These are phyloP conservation scores for Brasenia schreberi DNA, from an alignment of 164 flowering plant species.

Conservation along the genomic window DNA sequence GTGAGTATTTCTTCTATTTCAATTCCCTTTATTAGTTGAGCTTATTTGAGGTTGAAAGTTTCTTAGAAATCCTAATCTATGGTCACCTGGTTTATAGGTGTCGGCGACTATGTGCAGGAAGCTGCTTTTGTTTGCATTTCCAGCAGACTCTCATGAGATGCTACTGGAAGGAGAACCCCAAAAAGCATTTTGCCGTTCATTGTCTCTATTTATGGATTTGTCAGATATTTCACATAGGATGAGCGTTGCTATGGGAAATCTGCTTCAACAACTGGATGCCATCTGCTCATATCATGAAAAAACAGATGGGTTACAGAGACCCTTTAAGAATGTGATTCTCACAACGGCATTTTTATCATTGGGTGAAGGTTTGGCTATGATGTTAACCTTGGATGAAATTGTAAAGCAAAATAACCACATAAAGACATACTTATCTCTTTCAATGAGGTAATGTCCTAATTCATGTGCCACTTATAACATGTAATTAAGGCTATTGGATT, in stretches of 20 bases:
- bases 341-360: constrained; percentile 8
- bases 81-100: constrained; percentile 8
- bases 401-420: constrained; percentile 13
- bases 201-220: constrained; percentile 18
- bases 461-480: background rate
- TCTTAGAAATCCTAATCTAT: background rate
- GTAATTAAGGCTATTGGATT: too few relatives aligned
- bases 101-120: constrained; percentile 13
- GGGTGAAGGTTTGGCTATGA: constrained; percentile 19
- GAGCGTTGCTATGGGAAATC: constrained; percentile 14
- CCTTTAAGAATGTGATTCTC: constrained; percentile 8
- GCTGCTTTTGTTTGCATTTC: constrained; percentile 15
- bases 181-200: constrained; percentile 18
- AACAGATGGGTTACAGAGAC: constrained; percentile 9
- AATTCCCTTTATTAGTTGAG: too few relatives aligned
- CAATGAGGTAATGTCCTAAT: constrained; percentile 8
- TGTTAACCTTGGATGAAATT: constrained; percentile 17
- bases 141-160: constrained; percentile 15
- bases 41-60: too few relatives aligned
- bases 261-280: constrained; percentile 20
- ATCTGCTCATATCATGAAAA: constrained; percentile 13
- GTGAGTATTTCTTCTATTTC: too few relatives aligned
- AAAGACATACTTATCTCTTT: constrained; percentile 16
- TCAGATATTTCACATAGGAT: constrained; percentile 13
- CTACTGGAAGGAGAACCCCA: constrained; percentile 23